These are phyloP conservation scores for Trichoderma guizhouense DNA, from an alignment of 2,329 filamentous ascomycete species.

Conservation along the genomic window DNA sequence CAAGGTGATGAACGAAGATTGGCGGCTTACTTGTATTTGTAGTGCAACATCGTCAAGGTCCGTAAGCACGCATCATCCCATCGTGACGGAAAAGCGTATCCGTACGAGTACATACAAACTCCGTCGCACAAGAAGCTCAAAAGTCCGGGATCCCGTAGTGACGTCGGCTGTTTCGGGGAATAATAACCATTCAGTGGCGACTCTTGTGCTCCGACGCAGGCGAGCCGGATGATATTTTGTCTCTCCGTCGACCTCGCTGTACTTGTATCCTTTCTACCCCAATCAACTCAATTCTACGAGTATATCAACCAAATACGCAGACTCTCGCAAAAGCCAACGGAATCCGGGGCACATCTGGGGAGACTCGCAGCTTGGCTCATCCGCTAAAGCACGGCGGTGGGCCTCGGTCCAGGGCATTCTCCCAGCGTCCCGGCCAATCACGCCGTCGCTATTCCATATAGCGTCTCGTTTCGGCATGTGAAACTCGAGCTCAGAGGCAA, in stretches of 20 bases:
- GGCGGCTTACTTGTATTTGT: not conserved
- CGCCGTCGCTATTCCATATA: not conserved
- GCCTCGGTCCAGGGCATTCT: conserved; percentile 5
- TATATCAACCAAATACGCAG: not conserved
- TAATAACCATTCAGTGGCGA: conserved; percentile 15
- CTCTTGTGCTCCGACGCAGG: conserved; percentile 1
- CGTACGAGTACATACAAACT: not conserved
- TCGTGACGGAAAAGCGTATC: not conserved
- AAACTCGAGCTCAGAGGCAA: not conserved
- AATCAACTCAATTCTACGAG: not conserved
- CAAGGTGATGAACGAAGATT: not conserved
- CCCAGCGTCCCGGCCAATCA: not conserved
- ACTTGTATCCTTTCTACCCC: not conserved
- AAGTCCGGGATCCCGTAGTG: conserved; percentile 13
- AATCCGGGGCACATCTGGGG: conserved; percentile 11
- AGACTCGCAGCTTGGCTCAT: not conserved
- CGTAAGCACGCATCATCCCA: not conserved
- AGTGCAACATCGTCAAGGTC: not conserved
- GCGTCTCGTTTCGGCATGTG: conserved; percentile 9
- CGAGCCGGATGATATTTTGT: not conserved
- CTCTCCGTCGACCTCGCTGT: not conserved
- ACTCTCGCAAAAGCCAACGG: not conserved
- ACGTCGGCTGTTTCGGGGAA: conserved; percentile 19
- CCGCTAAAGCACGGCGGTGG: conserved; percentile 8
- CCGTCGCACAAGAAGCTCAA: not conserved